These are phyloP conservation scores for Cornus suecica DNA, from an alignment of 148 eudicot species.

Conservation along the genomic window DNA sequence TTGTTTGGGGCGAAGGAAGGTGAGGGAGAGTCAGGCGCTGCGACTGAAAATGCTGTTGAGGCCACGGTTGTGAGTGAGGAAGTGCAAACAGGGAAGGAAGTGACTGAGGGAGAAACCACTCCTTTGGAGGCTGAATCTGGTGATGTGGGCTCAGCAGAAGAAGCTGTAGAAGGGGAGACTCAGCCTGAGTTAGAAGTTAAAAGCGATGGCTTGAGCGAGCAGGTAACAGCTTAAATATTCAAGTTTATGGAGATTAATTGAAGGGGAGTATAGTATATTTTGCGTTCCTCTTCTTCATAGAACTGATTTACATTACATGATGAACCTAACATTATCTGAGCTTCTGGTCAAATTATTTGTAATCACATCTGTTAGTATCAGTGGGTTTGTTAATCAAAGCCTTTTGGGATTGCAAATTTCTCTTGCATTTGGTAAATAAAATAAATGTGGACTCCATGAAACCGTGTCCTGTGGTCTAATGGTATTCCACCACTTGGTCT, in stretches of 20 bases:
- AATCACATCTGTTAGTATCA: not conserved
- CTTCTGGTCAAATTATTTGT: constrained; percentile 6
- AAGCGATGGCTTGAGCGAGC: constrained; percentile 8
- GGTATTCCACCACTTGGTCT: not conserved
- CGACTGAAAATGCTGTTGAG: constrained; percentile 26
- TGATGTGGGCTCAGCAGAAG: constrained; percentile 6
- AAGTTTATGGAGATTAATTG: not conserved
- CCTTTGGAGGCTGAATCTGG: not conserved
- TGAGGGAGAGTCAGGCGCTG: constrained; percentile 23
- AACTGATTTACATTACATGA: not conserved
- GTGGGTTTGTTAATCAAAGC: constrained; percentile 5
- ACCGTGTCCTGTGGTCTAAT: too few species aligned
- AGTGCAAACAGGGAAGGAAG: constrained; percentile 17
- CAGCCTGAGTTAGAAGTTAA: constrained; percentile 17
- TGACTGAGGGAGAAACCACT: constrained; percentile 9
- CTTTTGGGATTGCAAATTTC: not conserved
- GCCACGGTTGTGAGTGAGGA: constrained; percentile 11
- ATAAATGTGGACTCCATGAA: too few species aligned
- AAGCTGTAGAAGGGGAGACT: constrained; percentile 11
- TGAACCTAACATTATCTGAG: not conserved
- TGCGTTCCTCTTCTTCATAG: not conserved
- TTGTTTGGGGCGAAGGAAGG: constrained; percentile 57
- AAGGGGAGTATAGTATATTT: not conserved
- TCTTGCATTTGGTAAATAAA: not conserved
- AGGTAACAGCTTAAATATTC: constrained; percentile 14